phyloP scores from a whole-genome alignment of 805 yeast genomes.

The Scheffersomyces amazonensis region DNA sequence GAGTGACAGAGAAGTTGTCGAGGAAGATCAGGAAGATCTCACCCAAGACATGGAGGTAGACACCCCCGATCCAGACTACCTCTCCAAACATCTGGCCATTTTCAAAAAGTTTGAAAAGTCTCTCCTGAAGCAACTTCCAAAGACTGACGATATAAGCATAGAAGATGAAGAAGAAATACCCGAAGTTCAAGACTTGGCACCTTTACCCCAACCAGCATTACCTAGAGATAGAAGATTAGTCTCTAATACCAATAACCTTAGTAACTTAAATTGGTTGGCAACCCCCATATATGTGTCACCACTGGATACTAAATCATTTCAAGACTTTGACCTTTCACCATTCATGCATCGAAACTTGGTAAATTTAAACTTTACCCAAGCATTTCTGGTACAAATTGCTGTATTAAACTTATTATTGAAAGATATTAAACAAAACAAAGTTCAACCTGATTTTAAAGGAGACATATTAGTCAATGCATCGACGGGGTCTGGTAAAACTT shows the following conservation, averaged over 20 bases:
- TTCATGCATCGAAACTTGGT: conserved; percentile 46
- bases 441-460: conserved; percentile 56
- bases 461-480: conserved; percentile 89
- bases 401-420: conserved; percentile 54
- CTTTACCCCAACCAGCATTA: conserved; percentile 81
- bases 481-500: conserved; percentile 94
- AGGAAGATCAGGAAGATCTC: conserved; percentile 12
- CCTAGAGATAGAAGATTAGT: conserved; percentile 49
- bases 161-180: conserved; percentile 15
- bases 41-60: conserved; percentile 1
- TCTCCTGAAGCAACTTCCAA: conserved; percentile 13
- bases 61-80: conserved; percentile 9
- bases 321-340: conserved; percentile 43
- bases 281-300: conserved; percentile 58
- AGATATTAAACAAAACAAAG: conserved; percentile 37
- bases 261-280: conserved; percentile 63
- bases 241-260: conserved; percentile 21
- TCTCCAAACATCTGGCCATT: conserved; percentile 47
- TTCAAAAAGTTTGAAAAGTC: conserved; percentile 48
- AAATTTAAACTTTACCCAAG: conserved; percentile 45
- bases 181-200: conserved; percentile 45
- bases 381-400: conserved; percentile 76
- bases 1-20: conserved; percentile 2
- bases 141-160: conserved; percentile 13
- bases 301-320: conserved; percentile 44